These are phyloP conservation scores for Eleusine coracana DNA, from an alignment of 176 grass and related monocot species.

Conservation along the genomic window DNA sequence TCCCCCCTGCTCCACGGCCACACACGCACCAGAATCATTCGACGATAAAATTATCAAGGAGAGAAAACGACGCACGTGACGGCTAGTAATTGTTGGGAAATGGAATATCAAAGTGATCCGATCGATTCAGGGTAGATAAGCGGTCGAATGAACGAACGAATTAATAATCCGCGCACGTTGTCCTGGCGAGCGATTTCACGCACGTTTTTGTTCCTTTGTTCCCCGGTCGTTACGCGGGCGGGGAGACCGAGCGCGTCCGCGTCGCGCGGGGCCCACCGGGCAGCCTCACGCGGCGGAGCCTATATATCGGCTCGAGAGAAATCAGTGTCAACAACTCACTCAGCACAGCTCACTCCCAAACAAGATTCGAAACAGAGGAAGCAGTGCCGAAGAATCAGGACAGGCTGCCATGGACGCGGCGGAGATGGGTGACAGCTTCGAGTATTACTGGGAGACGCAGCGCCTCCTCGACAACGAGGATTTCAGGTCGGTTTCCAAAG, in stretches of 20 bases:
- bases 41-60: neutral
- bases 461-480: constrained; percentile 61
- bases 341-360: constrained; percentile 12
- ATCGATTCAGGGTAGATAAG: neutral
- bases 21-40: neutral
- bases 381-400: neutral
- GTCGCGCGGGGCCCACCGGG: neutral
- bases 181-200: constrained; percentile 1
- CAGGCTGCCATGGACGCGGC: constrained; percentile 41
- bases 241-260: constrained; percentile 40
- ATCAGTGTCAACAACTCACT: neutral
- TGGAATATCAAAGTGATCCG: neutral
- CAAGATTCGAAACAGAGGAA: neutral
- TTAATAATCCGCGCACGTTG: neutral
- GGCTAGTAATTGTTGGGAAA: neutral
- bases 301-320: constrained; percentile 39
- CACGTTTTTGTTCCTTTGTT: constrained; percentile 46
- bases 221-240: constrained; percentile 50
- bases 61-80: neutral
- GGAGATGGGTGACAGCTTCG: constrained; percentile 64
- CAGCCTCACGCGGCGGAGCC: neutral
- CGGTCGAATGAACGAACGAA: neutral
- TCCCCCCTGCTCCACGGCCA: no score
- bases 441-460: constrained; percentile 84
- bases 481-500: constrained; percentile 44